Evolutionary conservation across 805 yeast species (phyloP), one percentile per base, ranked within the genome.

Genomic region (Starmerella stigmatis): DNA sequence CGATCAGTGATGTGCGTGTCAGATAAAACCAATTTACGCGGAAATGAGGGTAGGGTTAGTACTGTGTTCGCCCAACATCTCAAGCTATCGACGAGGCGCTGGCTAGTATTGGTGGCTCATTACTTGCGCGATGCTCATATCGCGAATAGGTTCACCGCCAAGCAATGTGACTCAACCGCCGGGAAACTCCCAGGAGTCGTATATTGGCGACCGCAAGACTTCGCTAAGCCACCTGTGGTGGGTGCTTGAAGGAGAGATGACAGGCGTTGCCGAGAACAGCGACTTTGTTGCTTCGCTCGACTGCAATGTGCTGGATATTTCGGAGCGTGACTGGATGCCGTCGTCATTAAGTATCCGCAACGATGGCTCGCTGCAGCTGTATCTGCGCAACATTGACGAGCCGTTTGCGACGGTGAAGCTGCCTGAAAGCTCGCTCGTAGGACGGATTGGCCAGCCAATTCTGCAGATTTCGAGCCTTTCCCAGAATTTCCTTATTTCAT

Each of bases 381-480:
- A 25, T 12, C 22, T 25, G 13, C 45, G 36, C 28, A 34, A 22
- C 19, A n/a, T 21, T 28, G 38, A 34, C 25, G 47, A 41, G 16
- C 40, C 40, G 8, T 43, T 45, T 20, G 53, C 49, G 23, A 32
- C 21, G n/a, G 21, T 54, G 3, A 31, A 32, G n/a, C 53, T 57
- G 5, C 42, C 36, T 5, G 46, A 51, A 4, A 41, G 54, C 17
- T 27, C 28, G 5, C 38, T 56, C 10, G 35, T 54, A 5, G 59
- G 59, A 28, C 59, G 55, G 19, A 22, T 57, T 22, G 36, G 48
- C 20, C 38, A 47, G 22, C 40, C 44, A 10, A 31, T 45, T 16
- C 28, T 57, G 3, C 55, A 57, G 23, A 29, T 57, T 1, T 26
- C 37, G 5, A 41, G 31, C 25, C 33, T 47, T 8, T 42, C 47